A percentile compares a stretch with the other conserved stretches of the same genome.
Conservation (phyloP, 2,329 filamentous ascomycete species). For the Neophaeococcomyces aloes region DNA sequence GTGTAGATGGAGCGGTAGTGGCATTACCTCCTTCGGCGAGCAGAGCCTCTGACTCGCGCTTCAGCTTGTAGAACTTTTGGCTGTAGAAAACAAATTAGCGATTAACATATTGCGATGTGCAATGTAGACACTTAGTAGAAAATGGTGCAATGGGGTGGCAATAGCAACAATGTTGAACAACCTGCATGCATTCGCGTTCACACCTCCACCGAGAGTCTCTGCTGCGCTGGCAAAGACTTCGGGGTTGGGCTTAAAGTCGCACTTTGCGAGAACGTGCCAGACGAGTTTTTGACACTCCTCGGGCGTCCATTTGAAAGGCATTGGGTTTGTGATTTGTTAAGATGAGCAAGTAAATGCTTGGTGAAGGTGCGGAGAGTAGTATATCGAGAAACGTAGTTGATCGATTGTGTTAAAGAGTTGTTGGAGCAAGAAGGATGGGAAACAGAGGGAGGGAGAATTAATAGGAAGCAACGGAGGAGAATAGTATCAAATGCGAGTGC, state of each 20-base stretch:
- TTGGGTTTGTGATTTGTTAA: slow-evolving; percentile 5
- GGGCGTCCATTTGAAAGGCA: slow-evolving; percentile 19
- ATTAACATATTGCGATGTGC: too few relatives aligned
- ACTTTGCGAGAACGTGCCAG: slow-evolving; percentile 11
- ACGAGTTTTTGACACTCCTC: slow-evolving; percentile 15
- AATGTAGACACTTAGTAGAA: too few relatives aligned
- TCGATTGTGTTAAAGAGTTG: not conserved
- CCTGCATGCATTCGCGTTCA: slow-evolving; percentile 19
- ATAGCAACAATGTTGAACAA: slow-evolving; percentile 7
- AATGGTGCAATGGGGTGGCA: too few relatives aligned
- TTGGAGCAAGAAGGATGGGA: not conserved
- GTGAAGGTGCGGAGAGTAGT: not conserved
- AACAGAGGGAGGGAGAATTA: not conserved
- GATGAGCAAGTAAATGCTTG: not conserved
- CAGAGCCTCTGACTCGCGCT: slow-evolving; percentile 17
- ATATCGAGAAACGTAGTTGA: not conserved
- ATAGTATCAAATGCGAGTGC: not conserved
- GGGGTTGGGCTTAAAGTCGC: slow-evolving; percentile 6
- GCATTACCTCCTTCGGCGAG: slow-evolving; percentile 9
- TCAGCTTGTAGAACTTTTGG: slow-evolving; percentile 22
- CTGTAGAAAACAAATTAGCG: slow-evolving; percentile 10
- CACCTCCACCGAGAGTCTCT: slow-evolving; percentile 15
- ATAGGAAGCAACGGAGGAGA: not conserved
- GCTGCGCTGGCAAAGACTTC: slow-evolving; percentile 6
- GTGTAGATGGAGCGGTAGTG: not conserved